These are phyloP conservation scores for Elsinoe perseae DNA, from an alignment of 2,329 filamentous ascomycete species.

Conservation along the genomic window DNA sequence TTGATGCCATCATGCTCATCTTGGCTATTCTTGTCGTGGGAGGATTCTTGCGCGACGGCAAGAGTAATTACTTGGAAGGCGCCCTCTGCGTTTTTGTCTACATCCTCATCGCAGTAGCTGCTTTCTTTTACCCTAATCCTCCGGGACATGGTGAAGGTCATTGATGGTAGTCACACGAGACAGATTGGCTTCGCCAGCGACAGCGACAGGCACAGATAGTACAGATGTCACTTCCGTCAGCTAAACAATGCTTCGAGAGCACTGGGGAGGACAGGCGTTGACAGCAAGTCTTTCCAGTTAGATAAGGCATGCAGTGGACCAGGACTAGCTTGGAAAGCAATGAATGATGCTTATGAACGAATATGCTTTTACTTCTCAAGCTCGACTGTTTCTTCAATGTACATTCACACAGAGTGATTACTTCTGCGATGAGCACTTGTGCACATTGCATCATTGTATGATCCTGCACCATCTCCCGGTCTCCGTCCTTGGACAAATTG, in stretches of 20 bases:
- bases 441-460: too few relatives aligned
- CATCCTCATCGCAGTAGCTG: conserved; percentile 53
- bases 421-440: too few relatives aligned
- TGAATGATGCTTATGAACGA: neutral
- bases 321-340: neutral
- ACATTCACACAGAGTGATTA: too few relatives aligned
- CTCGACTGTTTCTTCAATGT: too few relatives aligned
- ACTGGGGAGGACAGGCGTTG: neutral
- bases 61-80: conserved; percentile 86
- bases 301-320: neutral
- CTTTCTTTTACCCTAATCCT: conserved; percentile 51
- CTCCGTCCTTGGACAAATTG: too few relatives aligned
- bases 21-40: conserved; percentile 80
- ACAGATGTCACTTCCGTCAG: too few relatives aligned
- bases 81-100: conserved; percentile 66
- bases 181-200: too few relatives aligned
- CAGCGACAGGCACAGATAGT: too few relatives aligned
- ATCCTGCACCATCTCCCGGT: too few relatives aligned
- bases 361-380: neutral
- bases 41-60: conserved; percentile 78
- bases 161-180: too few relatives aligned
- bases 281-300: neutral
- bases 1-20: conserved; percentile 74
- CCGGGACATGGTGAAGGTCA: neutral
- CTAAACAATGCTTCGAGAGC: neutral